Evolutionary conservation across 179 eudicot species (phyloP).

Genomic region (Silene coronaria): DNA sequence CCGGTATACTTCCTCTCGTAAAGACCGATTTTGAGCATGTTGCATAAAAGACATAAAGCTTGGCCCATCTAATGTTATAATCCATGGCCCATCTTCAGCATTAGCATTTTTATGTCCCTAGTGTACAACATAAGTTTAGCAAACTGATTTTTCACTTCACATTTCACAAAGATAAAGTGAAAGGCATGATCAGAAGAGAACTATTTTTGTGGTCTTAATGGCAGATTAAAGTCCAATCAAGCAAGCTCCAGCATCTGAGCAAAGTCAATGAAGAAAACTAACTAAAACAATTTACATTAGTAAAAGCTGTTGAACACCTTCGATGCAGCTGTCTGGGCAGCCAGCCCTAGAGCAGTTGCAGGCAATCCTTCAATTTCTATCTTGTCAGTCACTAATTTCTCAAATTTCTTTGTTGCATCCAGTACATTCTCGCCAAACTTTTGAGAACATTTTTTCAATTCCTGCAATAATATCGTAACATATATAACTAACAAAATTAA

Average conservation of each 20-base stretch:
- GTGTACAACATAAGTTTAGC: background rate
- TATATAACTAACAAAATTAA: background rate
- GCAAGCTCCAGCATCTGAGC: background rate
- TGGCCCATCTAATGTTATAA: slow-evolving; percentile 91
- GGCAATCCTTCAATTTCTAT: slow-evolving; percentile 90
- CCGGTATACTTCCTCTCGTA: slow-evolving; percentile 93
- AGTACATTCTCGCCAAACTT: slow-evolving; percentile 89
- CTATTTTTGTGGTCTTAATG: background rate
- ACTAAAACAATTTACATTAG: background rate
- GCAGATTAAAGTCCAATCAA: slow-evolving; percentile 8
- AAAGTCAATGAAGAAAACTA: background rate
- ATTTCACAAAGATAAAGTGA: background rate
- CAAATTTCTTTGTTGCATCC: slow-evolving; percentile 96
- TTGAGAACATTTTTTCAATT: slow-evolving; percentile 65
- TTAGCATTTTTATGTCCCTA: slow-evolving; percentile 98
- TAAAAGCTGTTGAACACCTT: slow-evolving; percentile 42
- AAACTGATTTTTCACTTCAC: background rate
- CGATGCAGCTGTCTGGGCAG: slow-evolving; percentile 90
- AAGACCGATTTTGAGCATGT: slow-evolving; percentile 69
- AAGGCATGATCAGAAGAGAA: slow-evolving; percentile 1
- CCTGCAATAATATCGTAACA: slow-evolving; percentile 40
- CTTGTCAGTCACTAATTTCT: slow-evolving; percentile 73
- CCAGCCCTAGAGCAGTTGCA: slow-evolving; percentile 82
- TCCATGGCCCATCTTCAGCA: slow-evolving; percentile 94
- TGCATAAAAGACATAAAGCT: slow-evolving; percentile 88